phyloP scores from a whole-genome alignment of 352 stramenopile species.

The Plasmopara viticola region DNA sequence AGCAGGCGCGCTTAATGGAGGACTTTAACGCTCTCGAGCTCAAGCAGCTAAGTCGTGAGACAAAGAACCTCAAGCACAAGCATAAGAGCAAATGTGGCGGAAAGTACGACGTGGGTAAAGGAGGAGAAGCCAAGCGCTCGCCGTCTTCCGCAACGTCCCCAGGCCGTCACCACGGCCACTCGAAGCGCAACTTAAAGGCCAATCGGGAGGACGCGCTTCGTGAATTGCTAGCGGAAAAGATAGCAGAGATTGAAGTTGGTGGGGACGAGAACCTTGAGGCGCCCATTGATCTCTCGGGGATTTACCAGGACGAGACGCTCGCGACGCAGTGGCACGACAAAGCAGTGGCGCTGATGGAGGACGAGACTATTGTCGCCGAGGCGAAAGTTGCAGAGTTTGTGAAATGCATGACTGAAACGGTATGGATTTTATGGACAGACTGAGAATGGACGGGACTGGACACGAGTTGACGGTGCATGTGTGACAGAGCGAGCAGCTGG shows the following conservation, averaged over 20 bases:
- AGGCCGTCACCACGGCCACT: conserved; percentile 23
- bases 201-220: conserved; percentile 52
- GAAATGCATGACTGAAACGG: conserved; percentile 35
- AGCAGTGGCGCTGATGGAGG: conserved; percentile 33
- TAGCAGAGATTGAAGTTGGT: conserved; percentile 80
- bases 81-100: conserved; percentile 53
- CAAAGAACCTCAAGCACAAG: conserved; percentile 82
- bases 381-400: conserved; percentile 42
- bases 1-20: conserved; percentile 14
- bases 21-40: conserved; percentile 42
- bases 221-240: conserved; percentile 79
- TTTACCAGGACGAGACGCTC: conserved; percentile 61
- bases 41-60: conserved; percentile 46
- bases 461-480: neutral
- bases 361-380: conserved; percentile 30
- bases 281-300: conserved; percentile 65
- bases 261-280: conserved; percentile 70
- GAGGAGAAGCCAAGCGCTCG: conserved; percentile 17
- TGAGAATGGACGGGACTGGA: neutral
- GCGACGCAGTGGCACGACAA: conserved; percentile 24
- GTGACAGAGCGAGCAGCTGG: conserved; percentile 45
- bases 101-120: conserved; percentile 7
- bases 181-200: conserved; percentile 19
- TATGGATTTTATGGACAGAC: conserved; percentile 13
- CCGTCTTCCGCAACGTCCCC: conserved; percentile 18